Evolutionary conservation across 352 stramenopile species (phyloP), one percentile per base, ranked within the genome.

Genomic region (Aphanomyces stellatus): DNA sequence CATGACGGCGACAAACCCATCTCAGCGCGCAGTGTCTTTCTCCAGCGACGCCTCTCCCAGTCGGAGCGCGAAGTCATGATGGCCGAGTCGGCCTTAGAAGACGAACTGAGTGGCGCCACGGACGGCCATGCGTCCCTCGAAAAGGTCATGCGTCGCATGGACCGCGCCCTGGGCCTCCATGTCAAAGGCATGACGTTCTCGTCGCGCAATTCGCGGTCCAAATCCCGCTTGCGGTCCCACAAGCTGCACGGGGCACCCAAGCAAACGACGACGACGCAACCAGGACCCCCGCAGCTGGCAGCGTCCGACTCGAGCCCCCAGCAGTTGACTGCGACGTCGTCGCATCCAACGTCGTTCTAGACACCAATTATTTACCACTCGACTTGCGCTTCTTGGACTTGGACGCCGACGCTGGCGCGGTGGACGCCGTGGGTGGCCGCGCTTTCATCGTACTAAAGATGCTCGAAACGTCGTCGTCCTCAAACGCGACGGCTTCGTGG

Each of bases 21-120:
- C n/a, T 4, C 59, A 53, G 51, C 63, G 65, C 70, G 61, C 65
- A 48, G 71, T 27, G 62, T 64, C 51, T 62, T 75, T 72, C 11
- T 56, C 56, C 24, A 65, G 35, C 2, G 71, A 13, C 42, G 42
- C 42, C n/a, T 51, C 8, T 27, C 19, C 8, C 13, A 13, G 8
- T 51, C 42, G 8, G 42, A 51, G 19, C 42, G 42, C 8, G 42
- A 51, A 13, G 19, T 51, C 42, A 51, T 51, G 42, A 13, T 51
- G 8, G 42, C n/a, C 42, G 42, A 51, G 42, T 51, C 42, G 42
- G 42, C 13, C 8, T 22, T 51, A 13, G 13, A 51, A 22, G 6
- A 8, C 42, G 42, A 51, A 22, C 42, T 51, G 8, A 24, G 25
- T 61, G 55, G 69, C 64, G n/a, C 67, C 53, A n/a, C n/a, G n/a